Evolutionary conservation across 176 grass and related monocot species (phyloP).

Genomic region (Zea luxurians): DNA sequence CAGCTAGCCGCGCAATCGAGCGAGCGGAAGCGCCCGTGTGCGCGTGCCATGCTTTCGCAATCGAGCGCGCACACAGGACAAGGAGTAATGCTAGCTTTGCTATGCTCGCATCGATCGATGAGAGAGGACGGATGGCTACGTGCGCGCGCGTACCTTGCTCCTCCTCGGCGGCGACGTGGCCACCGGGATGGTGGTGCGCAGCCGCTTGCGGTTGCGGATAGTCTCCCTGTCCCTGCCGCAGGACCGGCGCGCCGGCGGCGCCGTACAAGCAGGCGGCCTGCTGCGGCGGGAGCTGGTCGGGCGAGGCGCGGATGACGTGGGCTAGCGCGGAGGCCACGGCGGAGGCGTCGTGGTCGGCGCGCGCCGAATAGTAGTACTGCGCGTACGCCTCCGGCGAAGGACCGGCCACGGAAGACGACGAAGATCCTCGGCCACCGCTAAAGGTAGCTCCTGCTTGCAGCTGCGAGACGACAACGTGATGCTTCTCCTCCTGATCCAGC

Average conservation of each 20-base stretch:
- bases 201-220: not conserved
- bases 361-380: conserved; percentile 64
- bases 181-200: conserved; percentile 7
- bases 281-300: conserved; percentile 14
- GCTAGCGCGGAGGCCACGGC: conserved; percentile 89
- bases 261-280: conserved; percentile 1
- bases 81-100: not conserved
- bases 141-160: conserved; percentile 44
- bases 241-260: not conserved
- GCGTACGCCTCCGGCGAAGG: conserved; percentile 45
- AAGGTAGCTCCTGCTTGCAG: not conserved
- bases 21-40: not conserved
- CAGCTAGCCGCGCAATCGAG: conserved; percentile 20
- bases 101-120: conserved; percentile 16
- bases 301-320: conserved; percentile 71
- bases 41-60: conserved; percentile 44
- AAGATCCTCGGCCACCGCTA: not conserved
- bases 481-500: conserved; percentile 35
- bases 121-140: not conserved
- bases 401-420: not conserved
- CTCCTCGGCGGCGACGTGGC: conserved; percentile 22
- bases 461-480: not conserved
- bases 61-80: conserved; percentile 20
- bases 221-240: too few relatives aligned
- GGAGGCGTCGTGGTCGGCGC: conserved; percentile 70